Evolutionary conservation across 176 grass and related monocot genomes (phyloP).

Genomic region (Saccharum spontaneum): DNA sequence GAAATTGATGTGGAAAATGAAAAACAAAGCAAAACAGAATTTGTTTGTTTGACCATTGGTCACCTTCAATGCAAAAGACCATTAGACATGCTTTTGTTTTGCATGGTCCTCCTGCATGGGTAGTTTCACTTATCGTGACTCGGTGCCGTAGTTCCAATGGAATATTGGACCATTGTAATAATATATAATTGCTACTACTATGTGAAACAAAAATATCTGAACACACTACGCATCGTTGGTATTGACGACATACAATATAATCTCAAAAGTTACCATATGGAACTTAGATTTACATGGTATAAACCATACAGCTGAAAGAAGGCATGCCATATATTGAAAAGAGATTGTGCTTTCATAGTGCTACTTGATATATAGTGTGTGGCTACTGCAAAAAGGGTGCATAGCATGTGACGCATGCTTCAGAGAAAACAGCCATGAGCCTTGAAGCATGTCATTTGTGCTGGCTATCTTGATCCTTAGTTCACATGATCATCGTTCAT

Average conservation of each 20-base stretch:
- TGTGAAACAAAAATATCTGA: neutral
- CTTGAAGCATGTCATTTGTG: conserved; percentile 10
- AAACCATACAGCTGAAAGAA: neutral
- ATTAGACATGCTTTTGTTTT: neutral
- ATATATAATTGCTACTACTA: neutral
- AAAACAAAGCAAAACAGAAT: no score
- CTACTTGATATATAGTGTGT: neutral
- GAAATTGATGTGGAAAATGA: neutral
- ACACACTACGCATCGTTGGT: neutral
- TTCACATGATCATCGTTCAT: neutral
- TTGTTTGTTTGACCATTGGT: neutral
- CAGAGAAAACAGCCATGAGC: neutral
- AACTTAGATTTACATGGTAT: neutral
- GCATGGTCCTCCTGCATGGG: neutral
- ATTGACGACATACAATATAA: neutral
- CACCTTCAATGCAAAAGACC: neutral
- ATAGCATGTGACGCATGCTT: neutral
- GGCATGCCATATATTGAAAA: neutral
- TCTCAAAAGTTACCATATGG: neutral
- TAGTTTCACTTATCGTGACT: neutral
- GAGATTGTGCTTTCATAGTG: neutral
- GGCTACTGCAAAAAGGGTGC: neutral
- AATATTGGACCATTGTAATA: neutral
- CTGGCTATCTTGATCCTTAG: neutral
- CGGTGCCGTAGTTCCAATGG: neutral